These are phyloP conservation scores for Talaromyces ruber DNA, from an alignment of 495 filamentous ascomycete species.

Conservation along the genomic window DNA sequence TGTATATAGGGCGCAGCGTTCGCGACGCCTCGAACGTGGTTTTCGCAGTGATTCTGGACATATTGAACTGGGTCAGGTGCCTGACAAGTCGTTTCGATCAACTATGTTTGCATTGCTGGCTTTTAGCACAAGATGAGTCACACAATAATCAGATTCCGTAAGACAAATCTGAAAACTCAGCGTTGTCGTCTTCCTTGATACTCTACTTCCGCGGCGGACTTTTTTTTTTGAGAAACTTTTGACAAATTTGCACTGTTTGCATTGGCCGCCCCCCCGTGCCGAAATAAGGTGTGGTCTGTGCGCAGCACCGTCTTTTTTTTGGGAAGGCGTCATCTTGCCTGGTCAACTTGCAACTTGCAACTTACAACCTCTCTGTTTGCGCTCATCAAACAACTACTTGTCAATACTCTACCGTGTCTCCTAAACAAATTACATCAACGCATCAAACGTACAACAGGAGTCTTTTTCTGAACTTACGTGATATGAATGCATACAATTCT, in stretches of 20 bases:
- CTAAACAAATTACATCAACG: not conserved
- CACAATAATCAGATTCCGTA: no score
- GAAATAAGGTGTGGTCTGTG: conserved; percentile 23
- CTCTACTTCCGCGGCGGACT: not conserved
- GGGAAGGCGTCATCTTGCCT: not conserved
- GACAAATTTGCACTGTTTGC: conserved; percentile 25
- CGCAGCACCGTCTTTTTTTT: not conserved
- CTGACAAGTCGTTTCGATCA: not conserved
- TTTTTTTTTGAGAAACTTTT: conserved; percentile 19
- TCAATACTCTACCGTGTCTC: not conserved
- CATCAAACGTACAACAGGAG: not conserved
- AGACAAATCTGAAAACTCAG: no score
- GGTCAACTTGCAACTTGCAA: not conserved
- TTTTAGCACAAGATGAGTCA: not conserved
- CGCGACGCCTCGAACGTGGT: conserved; percentile 80
- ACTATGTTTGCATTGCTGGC: conserved; percentile 1
- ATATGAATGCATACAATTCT: not conserved
- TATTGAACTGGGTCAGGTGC: conserved; percentile 10
- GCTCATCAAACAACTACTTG: not conserved
- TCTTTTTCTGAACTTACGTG: not conserved
- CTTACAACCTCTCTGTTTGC: not conserved
- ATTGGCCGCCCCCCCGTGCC: conserved; percentile 18
- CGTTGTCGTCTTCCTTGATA: not conserved
- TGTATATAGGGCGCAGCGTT: conserved; percentile 87
- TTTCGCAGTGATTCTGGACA: conserved; percentile 47